These are phyloP conservation scores for Rhizopogon salebrosus DNA, from an alignment of 768 basidiomycete species.

Conservation along the genomic window DNA sequence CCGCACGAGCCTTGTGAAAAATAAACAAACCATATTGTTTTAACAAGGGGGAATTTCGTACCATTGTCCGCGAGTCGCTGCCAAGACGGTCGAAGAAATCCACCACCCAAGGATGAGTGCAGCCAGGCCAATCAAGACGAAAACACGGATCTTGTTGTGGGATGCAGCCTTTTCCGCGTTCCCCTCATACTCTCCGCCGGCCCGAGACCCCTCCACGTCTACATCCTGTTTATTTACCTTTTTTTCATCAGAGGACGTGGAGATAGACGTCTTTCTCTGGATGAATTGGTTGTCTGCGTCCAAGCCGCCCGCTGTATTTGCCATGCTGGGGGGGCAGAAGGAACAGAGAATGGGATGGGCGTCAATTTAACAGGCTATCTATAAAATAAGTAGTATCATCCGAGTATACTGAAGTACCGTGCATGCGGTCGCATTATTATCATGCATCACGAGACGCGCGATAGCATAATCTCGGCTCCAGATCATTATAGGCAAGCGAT, in stretches of 20 bases:
- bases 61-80: conserved; percentile 74
- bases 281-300: conserved; percentile 3
- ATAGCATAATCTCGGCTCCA: too few species aligned
- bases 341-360: neutral
- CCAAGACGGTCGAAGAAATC: conserved; percentile 68
- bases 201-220: conserved; percentile 13
- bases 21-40: conserved; percentile 1
- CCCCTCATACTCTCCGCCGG: conserved; percentile 8
- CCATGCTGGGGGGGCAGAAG: conserved; percentile 13
- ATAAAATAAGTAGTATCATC: neutral
- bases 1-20: conserved; percentile 61
- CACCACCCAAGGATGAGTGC: conserved; percentile 77
- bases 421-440: neutral
- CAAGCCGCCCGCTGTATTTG: conserved; percentile 1
- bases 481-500: too few species aligned
- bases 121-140: conserved; percentile 47
- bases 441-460: too few species aligned
- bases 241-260: conserved; percentile 9
- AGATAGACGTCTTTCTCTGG: conserved; percentile 17
- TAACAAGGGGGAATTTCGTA: conserved; percentile 19
- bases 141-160: conserved; percentile 31
- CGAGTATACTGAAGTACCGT: neutral
- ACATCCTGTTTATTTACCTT: conserved; percentile 9
- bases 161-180: neutral
- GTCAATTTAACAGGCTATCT: neutral